Base-by-base conservation (phyloP, 257 asterid genomes). In the Gynochthodes officinalis region DNA sequence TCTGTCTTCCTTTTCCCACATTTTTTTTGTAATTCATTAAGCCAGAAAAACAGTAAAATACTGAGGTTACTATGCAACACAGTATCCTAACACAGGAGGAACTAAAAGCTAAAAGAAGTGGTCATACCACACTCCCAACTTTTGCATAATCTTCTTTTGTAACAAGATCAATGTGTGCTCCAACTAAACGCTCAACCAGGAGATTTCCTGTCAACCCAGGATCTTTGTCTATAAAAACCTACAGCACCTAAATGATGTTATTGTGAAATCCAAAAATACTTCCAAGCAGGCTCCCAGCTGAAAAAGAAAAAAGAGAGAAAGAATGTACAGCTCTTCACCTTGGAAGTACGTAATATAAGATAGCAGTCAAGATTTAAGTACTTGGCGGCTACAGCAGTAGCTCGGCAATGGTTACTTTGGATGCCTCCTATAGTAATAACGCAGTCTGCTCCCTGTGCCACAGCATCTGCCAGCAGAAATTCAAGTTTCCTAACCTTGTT, bases 201-300 rank as follows among this genome's bases (percentile, higher is more conserved):
- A 95, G 98, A 84, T 95, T 95, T 77, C 99, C 99, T 1, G 93
- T 90, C 84, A 95, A 83, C 37, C 99, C 99, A 73, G 99, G 99
- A 83, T 95, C 99, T 57, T 84, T 73, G 78, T 95, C 95, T 52
- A 85, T 92, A 49, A 91, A 88, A 83, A 76, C 88, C 99, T 95
- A 85, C 30, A 82, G 73, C 60, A 72, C 18, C 72, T 49, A 46
- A 32, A 64, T 70, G 68, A 73, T 33, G 70, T 72, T 63, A 57
- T 27, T 70, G 62, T 57, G 14, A 70, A 72, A 60, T 64, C 25
- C 50, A 60, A n/a, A 67, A 75, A 65, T 27, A 42, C 50, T 59
- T 52, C 39, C 30, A 30, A 32, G 60, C 21, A 53, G 74, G 33
- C 28, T 33, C 7, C 43, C 4, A 25, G 73, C 62, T 73, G 46